Conservation (phyloP, 1,284 basidiomycete species). For the Athelia psychrophila region DNA sequence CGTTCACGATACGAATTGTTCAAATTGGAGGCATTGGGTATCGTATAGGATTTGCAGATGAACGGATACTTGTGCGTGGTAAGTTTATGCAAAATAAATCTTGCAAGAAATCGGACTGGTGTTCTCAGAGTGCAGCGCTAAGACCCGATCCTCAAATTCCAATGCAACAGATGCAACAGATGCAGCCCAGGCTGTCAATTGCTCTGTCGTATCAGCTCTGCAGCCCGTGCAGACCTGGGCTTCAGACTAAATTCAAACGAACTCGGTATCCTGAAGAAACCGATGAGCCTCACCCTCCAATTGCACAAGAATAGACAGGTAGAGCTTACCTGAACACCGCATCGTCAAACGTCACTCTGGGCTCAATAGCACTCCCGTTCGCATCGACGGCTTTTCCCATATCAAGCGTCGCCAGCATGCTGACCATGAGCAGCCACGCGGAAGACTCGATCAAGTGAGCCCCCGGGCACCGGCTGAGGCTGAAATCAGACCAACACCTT, state of each 20-base stretch:
- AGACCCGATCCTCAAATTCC: no score
- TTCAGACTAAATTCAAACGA: neutral
- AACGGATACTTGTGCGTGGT: no score
- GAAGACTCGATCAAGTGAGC: constrained; percentile 50
- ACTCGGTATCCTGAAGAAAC: neutral
- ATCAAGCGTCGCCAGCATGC: constrained; percentile 50
- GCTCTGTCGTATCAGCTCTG: constrained; percentile 1
- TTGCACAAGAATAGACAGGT: neutral
- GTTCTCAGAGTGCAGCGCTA: no score
- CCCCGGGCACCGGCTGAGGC: constrained; percentile 44
- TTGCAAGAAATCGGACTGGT: no score
- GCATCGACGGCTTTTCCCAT: constrained; percentile 48
- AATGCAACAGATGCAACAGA: no score
- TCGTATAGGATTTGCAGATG: no score
- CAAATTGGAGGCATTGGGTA: no score
- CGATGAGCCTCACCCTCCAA: neutral
- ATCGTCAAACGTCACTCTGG: constrained; percentile 44
- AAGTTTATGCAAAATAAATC: no score
- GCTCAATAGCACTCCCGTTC: constrained; percentile 41
- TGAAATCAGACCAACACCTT: neutral
- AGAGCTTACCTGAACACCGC: constrained; percentile 43
- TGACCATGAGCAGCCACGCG: constrained; percentile 47
- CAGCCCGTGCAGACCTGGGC: constrained; percentile 1
- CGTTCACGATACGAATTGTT: no score
- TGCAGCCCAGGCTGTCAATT: no score